Base-by-base conservation (phyloP, 2,329 filamentous ascomycete genomes). In the Stemphylium lycopersici region DNA sequence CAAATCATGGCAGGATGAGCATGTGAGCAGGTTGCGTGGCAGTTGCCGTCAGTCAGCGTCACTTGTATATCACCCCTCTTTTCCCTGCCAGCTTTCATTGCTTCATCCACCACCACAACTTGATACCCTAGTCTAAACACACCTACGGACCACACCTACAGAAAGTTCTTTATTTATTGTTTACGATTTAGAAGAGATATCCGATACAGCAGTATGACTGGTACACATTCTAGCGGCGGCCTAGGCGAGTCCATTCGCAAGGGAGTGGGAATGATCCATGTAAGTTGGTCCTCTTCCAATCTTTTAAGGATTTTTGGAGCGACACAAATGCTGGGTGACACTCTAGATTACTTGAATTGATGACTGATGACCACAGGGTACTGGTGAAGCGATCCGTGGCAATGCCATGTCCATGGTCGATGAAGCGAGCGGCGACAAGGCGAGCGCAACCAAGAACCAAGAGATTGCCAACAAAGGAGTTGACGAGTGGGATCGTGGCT, bases 361-460 rank as follows among this genome's bases (percentile, higher is more conserved):
- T 10, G 42, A 51, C 56, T 68, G 26, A 69, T 50, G 33, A 10
- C n/a, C 8, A 7, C 32, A 73, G 73, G 73, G 75, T 33, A 67
- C 71, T 16, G 75, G 75, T 38, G 74, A 77, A 58, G 71, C 71
- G 13, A 68, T 77, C 47, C 73, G 75, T 5, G 75, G 74, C 39
- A 72, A 73, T 41, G 58, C 75, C 52, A 75, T 76, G 48, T 68
- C 71, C 4, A 63, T 69, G 26, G 63, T 72, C 38, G 75, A 77
- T 48, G 61, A 60, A 15, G 72, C 71, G 4, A 55, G 66, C 12
- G 71, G 71, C 18, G 72, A 72, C 54, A 66, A 59, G 34, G 52
- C 63, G 7, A 54, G 64, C 41, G 65, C 66, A 38, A 60, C 59
- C n/a, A 72, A 66, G 53, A 66, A 75, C 49, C 51, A 70, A 48